Evolutionary conservation across 805 yeast genomes (phyloP).

Genomic region (Pichia deserticola): DNA sequence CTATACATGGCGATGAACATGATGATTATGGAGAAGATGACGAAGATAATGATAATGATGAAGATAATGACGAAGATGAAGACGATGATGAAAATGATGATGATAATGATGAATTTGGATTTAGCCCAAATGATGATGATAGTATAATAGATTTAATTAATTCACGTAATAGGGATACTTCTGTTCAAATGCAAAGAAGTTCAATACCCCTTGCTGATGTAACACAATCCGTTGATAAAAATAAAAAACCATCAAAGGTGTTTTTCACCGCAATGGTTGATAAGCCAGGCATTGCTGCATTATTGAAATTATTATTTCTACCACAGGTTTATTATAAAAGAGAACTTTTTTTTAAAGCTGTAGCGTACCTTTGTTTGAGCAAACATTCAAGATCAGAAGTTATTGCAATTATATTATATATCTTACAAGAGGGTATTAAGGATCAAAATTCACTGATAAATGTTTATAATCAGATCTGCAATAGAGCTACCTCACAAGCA

Average conservation of each 20-base stretch:
- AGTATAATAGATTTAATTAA: no score
- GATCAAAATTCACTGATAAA: conserved; percentile 56
- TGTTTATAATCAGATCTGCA: conserved; percentile 50
- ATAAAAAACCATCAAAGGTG: conserved; percentile 29
- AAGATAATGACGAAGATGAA: conserved; percentile 18
- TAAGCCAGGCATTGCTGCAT: conserved; percentile 63
- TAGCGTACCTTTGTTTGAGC: conserved; percentile 62
- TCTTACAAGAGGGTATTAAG: conserved; percentile 67
- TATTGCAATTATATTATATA: conserved; percentile 55
- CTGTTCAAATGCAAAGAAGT: not conserved
- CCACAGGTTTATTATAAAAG: conserved; percentile 61
- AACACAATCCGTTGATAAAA: not conserved
- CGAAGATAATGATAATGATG: conserved; percentile 17
- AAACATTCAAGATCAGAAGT: conserved; percentile 75
- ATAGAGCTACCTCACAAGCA: conserved; percentile 31
- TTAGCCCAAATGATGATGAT: not conserved
- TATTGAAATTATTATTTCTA: conserved; percentile 62
- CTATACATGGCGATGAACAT: conserved; percentile 15
- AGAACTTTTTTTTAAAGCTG: conserved; percentile 55
- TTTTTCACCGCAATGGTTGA: conserved; percentile 66
- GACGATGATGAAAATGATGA: conserved; percentile 18
- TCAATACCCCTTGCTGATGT: conserved; percentile 2
- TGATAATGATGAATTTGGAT: not conserved
- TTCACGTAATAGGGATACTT: no score
- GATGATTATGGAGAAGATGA: conserved; percentile 20